Evolutionary conservation across 2,329 filamentous ascomycete genomes (phyloP), one percentile per base, ranked within the genome.

Genomic region (Colletotrichum cordylinicola): DNA sequence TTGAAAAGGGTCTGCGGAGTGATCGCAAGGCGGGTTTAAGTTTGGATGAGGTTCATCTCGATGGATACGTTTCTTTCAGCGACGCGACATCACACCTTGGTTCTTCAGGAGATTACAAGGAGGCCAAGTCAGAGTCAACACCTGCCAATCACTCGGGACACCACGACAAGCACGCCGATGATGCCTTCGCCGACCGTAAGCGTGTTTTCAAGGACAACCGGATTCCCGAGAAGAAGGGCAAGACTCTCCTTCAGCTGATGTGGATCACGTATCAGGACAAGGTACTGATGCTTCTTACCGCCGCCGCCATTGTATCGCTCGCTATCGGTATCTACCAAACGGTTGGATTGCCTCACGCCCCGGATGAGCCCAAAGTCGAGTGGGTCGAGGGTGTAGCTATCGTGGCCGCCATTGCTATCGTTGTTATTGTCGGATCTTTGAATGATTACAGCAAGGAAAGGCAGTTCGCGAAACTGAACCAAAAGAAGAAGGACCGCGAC

Each of bases 231-330:
- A 93, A 93, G 83, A 95, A 95, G 85, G 90, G 93, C 60, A 96
- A 95, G 86, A 93, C 87, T 78, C 88, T 96, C 55, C 86, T 94
- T 60, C 87, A 94, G 81, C 87, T 96, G 56, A 94, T 95, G 84
- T 96, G 94, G 94, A 94, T 96, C 80, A 95, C 94, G 0, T 95
- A 95, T 83, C 95, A 96, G 84, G 94, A 96, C 88, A 96, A 96
- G 82, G 93, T 96, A 5, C 86, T 96, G 61, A 94, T 95, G 74
- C 86, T 95, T 8, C 87, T 95, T 70, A 94, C 93, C 1, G 87
- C 90, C 65, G 94, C 94, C 58, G 94, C 94, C 5, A 87, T 92
- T 48, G 91, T 96, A 66, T 95, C 94, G 60, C 88, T 96, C 58
- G 93, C 92, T 7, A 89, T 96, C 56, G 94, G 94, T 64, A 87